Evolutionary conservation across 164 flowering plant genomes (phyloP), one percentile per base, ranked within the genome.

Genomic region (Umbellularia californica): DNA sequence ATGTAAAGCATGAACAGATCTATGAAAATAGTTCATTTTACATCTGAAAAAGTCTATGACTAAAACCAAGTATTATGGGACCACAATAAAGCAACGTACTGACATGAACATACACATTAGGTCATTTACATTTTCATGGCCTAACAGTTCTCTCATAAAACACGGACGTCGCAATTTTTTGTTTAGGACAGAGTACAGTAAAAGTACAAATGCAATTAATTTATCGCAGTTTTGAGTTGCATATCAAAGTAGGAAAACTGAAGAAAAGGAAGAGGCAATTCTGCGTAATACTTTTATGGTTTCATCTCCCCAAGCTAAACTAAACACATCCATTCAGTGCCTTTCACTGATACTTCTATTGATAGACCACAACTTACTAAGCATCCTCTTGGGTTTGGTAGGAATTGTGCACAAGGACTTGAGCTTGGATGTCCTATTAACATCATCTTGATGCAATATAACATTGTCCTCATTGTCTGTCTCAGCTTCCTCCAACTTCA

Each of bases 401-500:
- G 98, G 97, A 55, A 88, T 72, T n/a, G 87, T 76, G 72, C 88
- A 85, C 22, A 90, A 60, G 5, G 87, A 77, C 82, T 87, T 91
- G 41, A 87, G 76, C 80, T 79, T 90, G 6, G 93, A 83, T 35
- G 77, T 65, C 75, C 82, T 86, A 50, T 77, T 81, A 15, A 79
- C 72, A 25, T 84, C 84, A 58, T 82, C 84, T 0, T 81, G 73
- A 68, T 81, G 74, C 65, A 77, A 19, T 9, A 17, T 55, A 51
- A 78, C 82, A 58, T 70, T 82, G 2, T 86, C 92, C 7, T 86
- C 88, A 14, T 79, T 63, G 23, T 88, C 92, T 58, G 75, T 78
- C 9, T 89, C 94, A 62, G 91, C 93, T 79, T 90, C 96, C 0
- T 86, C 92, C 70, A 90, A 83, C 77, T 89, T 93, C 94, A 87